Evolutionary conservation across 2,329 filamentous ascomycete species (phyloP), one percentile per base, ranked within the genome.

Genomic region (Pseudopithomyces chartarum): DNA sequence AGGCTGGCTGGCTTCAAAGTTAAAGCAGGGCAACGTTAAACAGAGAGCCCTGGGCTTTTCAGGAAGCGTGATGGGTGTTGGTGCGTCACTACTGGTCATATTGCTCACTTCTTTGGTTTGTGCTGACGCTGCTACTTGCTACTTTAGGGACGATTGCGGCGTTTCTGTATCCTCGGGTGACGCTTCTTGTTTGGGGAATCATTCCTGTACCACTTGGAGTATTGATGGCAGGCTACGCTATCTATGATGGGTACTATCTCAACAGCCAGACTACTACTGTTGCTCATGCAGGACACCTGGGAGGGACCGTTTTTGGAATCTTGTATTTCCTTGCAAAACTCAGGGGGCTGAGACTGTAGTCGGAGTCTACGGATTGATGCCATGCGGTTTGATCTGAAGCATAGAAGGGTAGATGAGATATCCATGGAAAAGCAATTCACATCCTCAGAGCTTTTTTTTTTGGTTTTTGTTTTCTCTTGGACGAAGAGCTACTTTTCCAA

Each of bases 221-320:
- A 0, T 32, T 77, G 19, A 72, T 75, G 2, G 52, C 59, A 0
- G 71, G 65, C 1, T 81, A 76, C 59, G 71, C 73, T 1, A 63
- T 68, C 0, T 66, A 74, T 34, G 79, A 81, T 63, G 65, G 71
- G 1, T 79, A 73, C 57, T 73, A 70, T 56, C 38, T 81, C 34
- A 69, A 76, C 50, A 58, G 63, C 34, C 44, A 59, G 4, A 65
- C 56, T 10, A 69, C 62, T 17, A 56, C 48, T 5, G 59, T 75
- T 8, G 78, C 66, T 4, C 80, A 82, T 68, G 68, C 74, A 17
- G 80, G 78, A 7, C 80, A 82, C 71, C 53, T 82, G 13, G 80
- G 80, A 5, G 80, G 80, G 0, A 51, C 73, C 19, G 67, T 67
- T 0, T 80, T 78, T 62, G 80, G 80, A 0, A 49, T 67, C 13